Base-by-base conservation (phyloP, 495 filamentous ascomycete species). In the Neurospora intermedia region DNA sequence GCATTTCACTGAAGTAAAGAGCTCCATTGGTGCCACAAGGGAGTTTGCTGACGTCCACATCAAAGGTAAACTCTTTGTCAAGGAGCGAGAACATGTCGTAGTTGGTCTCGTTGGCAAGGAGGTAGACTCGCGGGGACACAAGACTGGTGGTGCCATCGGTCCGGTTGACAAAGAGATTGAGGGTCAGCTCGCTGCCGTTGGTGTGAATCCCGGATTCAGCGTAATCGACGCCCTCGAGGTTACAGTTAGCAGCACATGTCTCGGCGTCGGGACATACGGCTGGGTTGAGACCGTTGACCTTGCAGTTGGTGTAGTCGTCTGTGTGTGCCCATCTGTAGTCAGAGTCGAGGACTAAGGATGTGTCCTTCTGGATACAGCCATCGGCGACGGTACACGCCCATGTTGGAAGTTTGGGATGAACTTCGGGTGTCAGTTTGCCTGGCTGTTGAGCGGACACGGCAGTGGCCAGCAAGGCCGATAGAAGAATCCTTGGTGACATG, bases 1-100 rank as follows among this genome's bases (percentile, higher is more conserved):
- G 71, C 89, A 92, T 92, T 79, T 90, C 88, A n/a, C 87, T 86
- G 43, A 92, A 84, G 78, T 91, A 92, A 1, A 93, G 84, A 9
- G 90, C 90, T 35, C 87, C 87, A 78, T 92, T 93, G 81, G 89
- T 86, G 10, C 90, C 90, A 76, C 90, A 92, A 2, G 86, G 86
- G 5, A 91, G 83, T 43, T 85, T 84, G 59, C 84, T 86, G 1
- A 85, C 82, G 75, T 93, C 89, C 40, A 92, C 87, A 69, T 91
- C 89, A 76, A 92, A 92, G 31, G 86, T 83, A 74, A 92, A 82
- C 76, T 93, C 91, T 59, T 85, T 78, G 74, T 87, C 87, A 4
- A 85, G 82, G 0, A 91, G 81, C 69, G 88, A 81, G 69, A 91
- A 76, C 84, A 88, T 85, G 69, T 89, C 84, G 78, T 92, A 92